phyloP scores from a whole-genome alignment of 306 rosid genomes.

The Senna siamea region DNA sequence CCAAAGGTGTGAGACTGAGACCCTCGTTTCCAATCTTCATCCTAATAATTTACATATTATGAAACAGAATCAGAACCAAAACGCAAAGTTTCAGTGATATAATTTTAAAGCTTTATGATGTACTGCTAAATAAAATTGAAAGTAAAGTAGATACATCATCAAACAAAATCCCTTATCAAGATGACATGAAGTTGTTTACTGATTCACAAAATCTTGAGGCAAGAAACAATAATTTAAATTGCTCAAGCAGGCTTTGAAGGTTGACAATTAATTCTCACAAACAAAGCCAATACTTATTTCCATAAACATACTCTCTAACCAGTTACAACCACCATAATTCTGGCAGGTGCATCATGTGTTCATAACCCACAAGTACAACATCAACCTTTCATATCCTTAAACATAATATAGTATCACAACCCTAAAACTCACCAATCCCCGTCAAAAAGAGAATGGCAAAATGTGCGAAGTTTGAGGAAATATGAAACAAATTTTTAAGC shows the following conservation, averaged over 20 bases:
- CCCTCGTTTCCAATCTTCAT: conserved; percentile 49
- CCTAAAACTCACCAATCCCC: background rate
- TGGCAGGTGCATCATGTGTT: background rate
- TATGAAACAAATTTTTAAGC: background rate
- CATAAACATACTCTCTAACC: background rate
- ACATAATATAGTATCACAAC: background rate
- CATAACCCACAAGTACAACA: background rate
- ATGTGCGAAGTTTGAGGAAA: background rate
- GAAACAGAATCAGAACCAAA: conserved; percentile 42
- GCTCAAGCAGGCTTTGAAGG: background rate
- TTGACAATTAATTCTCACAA: background rate
- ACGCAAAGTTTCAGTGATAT: conserved; percentile 26
- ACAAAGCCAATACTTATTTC: conserved; percentile 11
- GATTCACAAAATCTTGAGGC: background rate
- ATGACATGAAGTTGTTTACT: background rate
- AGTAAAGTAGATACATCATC: conserved; percentile 2
- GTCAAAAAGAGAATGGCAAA: background rate
- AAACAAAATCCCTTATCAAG: conserved; percentile 10
- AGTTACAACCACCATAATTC: background rate
- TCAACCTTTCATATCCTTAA: background rate
- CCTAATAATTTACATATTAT: conserved; percentile 53
- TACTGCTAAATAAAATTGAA: conserved; percentile 11
- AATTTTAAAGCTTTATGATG: conserved; percentile 19
- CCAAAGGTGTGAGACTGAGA: conserved; percentile 50
- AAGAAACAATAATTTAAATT: background rate